Conservation (phyloP, 768 basidiomycete genomes). For the Tephrocybe sp. region DNA sequence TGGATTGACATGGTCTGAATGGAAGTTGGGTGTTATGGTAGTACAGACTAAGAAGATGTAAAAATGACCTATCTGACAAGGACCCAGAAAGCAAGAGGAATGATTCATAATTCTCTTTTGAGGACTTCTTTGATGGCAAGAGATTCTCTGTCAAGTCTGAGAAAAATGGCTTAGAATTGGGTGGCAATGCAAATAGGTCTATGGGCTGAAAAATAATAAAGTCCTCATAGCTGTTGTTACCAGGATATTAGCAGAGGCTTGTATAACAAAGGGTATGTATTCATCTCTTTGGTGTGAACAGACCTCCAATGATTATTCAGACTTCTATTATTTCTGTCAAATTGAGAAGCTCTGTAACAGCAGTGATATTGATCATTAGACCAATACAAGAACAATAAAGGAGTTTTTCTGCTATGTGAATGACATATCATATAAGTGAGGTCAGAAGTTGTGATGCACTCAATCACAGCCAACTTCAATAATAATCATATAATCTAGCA, state of each 20-base stretch:
- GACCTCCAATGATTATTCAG: conserved; percentile 34
- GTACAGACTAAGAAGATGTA: conserved; percentile 16
- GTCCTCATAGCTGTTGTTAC: conserved; percentile 15
- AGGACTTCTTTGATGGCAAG: conserved; percentile 21
- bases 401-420: no score
- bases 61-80: conserved; percentile 25
- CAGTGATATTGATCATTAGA: no score
- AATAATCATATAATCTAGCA: background rate
- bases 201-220: conserved; percentile 21
- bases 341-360: conserved; percentile 12
- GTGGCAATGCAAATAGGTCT: conserved; percentile 42
- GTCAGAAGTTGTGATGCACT: no score
- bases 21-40: conserved; percentile 29
- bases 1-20: conserved; percentile 31
- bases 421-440: no score
- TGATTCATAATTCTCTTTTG: conserved; percentile 27
- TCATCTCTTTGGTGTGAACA: conserved; percentile 28
- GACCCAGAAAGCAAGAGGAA: conserved; percentile 40
- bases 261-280: background rate
- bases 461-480: no score
- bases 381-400: no score
- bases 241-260: conserved; percentile 3
- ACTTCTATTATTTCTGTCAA: conserved; percentile 24
- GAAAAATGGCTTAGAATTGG: conserved; percentile 44
- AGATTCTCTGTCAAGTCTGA: conserved; percentile 36